Percentiles rank a stretch among this genome's conserved stretches.
Evolutionary conservation across 352 stramenopile species (phyloP).

Genomic region (Phytopythium litorale): DNA sequence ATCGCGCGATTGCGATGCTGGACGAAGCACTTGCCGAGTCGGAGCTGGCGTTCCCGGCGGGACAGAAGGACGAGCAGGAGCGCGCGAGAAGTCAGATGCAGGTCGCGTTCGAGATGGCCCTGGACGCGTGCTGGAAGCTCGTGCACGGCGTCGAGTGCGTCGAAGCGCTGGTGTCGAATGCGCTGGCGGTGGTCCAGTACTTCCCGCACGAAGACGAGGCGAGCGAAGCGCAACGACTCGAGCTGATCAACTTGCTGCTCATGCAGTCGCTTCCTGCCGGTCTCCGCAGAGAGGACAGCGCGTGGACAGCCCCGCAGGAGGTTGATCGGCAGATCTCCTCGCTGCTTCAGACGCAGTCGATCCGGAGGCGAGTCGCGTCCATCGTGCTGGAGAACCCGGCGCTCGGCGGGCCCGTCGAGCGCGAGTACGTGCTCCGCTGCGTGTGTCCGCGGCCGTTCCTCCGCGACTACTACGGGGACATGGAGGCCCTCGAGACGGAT

Average conservation of each 20-base stretch:
- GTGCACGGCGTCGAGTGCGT: constrained; percentile 43
- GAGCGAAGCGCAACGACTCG: constrained; percentile 10
- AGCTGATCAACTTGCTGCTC: constrained; percentile 36
- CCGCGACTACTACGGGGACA: constrained; percentile 34
- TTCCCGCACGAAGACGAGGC: constrained; percentile 19
- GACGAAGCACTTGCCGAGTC: constrained; percentile 65
- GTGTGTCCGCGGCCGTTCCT: constrained; percentile 69
- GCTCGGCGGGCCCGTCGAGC: constrained; percentile 38
- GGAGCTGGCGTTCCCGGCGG: constrained; percentile 49
- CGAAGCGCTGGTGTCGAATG: constrained; percentile 52
- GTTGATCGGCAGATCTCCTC: constrained; percentile 25
- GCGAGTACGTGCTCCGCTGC: constrained; percentile 77
- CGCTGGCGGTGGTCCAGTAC: constrained; percentile 42
- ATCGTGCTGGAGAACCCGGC: constrained; percentile 47
- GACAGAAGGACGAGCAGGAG: constrained; percentile 40
- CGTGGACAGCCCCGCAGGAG: not conserved
- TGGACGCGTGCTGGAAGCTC: constrained; percentile 70
- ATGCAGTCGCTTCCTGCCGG: constrained; percentile 15
- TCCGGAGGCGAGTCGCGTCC: constrained; percentile 31
- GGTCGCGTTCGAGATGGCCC: constrained; percentile 77
- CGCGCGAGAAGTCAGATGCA: constrained; percentile 42
- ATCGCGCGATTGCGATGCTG: constrained; percentile 47
- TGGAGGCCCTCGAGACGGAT: constrained; percentile 8
- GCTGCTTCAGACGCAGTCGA: constrained; percentile 25
- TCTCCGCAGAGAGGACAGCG: not conserved